phyloP scores from a whole-genome alignment of 1,284 basidiomycete genomes.

The Microbotryum intermedium region DNA sequence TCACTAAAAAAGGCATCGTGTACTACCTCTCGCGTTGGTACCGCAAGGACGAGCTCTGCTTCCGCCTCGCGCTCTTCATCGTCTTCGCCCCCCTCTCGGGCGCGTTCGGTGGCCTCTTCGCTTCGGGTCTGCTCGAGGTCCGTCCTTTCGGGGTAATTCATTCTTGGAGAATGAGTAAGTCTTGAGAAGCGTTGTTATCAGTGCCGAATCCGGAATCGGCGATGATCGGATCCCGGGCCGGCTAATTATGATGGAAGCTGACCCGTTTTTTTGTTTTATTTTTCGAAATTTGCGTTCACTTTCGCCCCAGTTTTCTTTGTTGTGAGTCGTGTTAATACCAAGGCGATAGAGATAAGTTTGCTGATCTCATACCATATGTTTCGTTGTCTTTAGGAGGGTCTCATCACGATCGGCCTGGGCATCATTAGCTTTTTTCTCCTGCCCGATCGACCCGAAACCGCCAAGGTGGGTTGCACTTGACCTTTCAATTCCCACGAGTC shows the following conservation, averaged over 20 bases:
- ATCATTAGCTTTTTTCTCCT: slow-evolving; percentile 37
- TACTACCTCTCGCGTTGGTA: slow-evolving; percentile 39
- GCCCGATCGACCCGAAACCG: slow-evolving; percentile 37
- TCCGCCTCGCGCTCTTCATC: slow-evolving; percentile 33
- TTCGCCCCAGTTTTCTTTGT: too few species aligned
- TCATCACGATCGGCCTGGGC: slow-evolving; percentile 38
- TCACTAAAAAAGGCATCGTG: slow-evolving; percentile 17
- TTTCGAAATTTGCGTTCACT: not conserved
- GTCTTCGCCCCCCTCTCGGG: slow-evolving; percentile 27
- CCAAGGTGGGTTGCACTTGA: slow-evolving; percentile 19
- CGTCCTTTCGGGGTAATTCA: slow-evolving; percentile 19
- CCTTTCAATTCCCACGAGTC: too few species aligned
- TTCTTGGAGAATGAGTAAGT: slow-evolving; percentile 23
- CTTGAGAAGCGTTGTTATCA: too few species aligned
- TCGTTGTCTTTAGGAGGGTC: slow-evolving; percentile 37
- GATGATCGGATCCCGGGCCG: too few species aligned
- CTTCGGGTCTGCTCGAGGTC: slow-evolving; percentile 18
- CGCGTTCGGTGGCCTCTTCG: slow-evolving; percentile 36
- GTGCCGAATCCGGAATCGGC: too few species aligned
- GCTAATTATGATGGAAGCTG: too few species aligned
- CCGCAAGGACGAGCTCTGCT: slow-evolving; percentile 36
- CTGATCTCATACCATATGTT: too few species aligned
- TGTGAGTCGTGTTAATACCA: too few species aligned
- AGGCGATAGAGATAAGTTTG: too few species aligned
- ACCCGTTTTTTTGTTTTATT: slow-evolving; percentile 16